Conservation (phyloP, 768 basidiomycete species). For the Harrya chromipes region DNA sequence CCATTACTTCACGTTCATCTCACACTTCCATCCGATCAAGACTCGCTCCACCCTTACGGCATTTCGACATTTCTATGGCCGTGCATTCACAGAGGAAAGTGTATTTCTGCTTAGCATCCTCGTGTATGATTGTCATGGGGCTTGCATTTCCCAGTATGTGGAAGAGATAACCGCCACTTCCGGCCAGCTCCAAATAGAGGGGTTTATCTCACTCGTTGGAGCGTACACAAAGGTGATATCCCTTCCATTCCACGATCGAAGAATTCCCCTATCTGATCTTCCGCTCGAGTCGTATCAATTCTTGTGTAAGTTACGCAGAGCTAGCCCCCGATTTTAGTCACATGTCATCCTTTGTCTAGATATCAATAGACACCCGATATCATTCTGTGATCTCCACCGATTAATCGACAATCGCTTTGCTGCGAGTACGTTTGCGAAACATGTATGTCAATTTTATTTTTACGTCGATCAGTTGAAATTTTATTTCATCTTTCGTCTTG, state of each 20-base stretch:
- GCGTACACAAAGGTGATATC: slow-evolving; percentile 62
- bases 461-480: background rate
- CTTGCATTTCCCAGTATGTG: slow-evolving; percentile 49
- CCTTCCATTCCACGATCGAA: slow-evolving; percentile 17
- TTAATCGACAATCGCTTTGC: slow-evolving; percentile 64
- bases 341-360: slow-evolving; percentile 41
- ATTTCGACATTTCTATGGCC: slow-evolving; percentile 75
- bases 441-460: slow-evolving; percentile 41
- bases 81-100: slow-evolving; percentile 64
- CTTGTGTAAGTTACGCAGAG: slow-evolving; percentile 56
- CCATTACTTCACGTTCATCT: slow-evolving; percentile 4
- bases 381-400: slow-evolving; percentile 63
- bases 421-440: slow-evolving; percentile 69
- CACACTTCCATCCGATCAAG: slow-evolving; percentile 40
- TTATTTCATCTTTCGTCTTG: background rate
- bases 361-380: slow-evolving; percentile 74
- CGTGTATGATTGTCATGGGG: slow-evolving; percentile 11
- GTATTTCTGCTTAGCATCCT: slow-evolving; percentile 7
- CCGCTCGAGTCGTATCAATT: slow-evolving; percentile 72
- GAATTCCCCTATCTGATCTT: slow-evolving; percentile 20
- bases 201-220: slow-evolving; percentile 83
- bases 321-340: background rate
- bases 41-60: slow-evolving; percentile 58
- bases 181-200: slow-evolving; percentile 58
- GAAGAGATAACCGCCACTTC: slow-evolving; percentile 54